Evolutionary conservation across 78 protist species (phyloP), one percentile per base, ranked within the genome.

Genomic region (Dictyostelium capitatum): DNA sequence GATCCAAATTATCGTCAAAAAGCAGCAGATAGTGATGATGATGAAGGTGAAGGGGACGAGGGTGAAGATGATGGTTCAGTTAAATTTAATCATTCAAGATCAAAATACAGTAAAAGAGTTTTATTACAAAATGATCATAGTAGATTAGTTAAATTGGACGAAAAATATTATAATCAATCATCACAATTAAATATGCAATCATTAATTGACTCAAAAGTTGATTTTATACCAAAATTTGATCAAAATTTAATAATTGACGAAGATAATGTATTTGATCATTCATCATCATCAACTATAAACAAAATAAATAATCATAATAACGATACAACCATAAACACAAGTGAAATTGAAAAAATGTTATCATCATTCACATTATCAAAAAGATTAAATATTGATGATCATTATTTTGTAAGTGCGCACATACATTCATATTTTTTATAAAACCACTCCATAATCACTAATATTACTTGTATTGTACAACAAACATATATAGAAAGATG

Each of bases 151-250:
- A 25, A 67, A 67, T 67, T 67, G 19, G 75, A 67, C 30, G 85
- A 80, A 54, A 80, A 30, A 10, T 57, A 50, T 12, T 28, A 59
- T 46, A 46, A 83, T 19, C 50, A 51, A 54, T 23, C 25, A n/a
- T 75, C 56, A 28, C 46, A 23, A 10, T 72, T 83, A 25, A 83
- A 83, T 56, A 83, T 83, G 91, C 91, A 83, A 73, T 77, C 73
- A 11, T 28, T 83, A 41, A 50, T 83, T 15, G 81, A 83, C 23
- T 69, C 91, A 41, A 51, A 43, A 43, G 73, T 83, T 72, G 91
- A 83, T 41, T 83, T 83, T 47, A 83, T 83, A 23, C 91, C 91
- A 53, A 83, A 89, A 20, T 48, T 64, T 69, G 93, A 89, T 30
- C 43, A 37, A 37, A 73, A 46, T 37, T 46, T 73, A 47, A 43